A percentile compares a stretch with the other conserved stretches of the same genome.
phyloP scores from a whole-genome alignment of 352 stramenopile species.

The Phytophthora fragariaefolia region DNA sequence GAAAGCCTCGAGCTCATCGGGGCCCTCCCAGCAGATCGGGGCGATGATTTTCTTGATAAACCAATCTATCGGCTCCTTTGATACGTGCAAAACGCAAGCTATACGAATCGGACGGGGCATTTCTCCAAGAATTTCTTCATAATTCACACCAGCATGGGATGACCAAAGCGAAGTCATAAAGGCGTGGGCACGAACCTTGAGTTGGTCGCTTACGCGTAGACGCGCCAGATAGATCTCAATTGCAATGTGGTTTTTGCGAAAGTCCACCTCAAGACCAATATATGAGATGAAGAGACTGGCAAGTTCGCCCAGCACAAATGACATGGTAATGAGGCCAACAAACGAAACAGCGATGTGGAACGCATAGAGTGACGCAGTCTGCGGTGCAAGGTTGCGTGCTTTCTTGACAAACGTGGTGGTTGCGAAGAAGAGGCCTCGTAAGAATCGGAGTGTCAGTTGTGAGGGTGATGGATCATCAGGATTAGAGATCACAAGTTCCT shows the following conservation, averaged over 20 bases:
- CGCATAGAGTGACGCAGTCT: constrained; percentile 32
- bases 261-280: constrained; percentile 61
- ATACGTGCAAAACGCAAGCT: constrained; percentile 52
- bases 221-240: constrained; percentile 51
- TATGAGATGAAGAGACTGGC: constrained; percentile 57
- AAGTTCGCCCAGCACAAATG: constrained; percentile 56
- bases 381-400: constrained; percentile 43
- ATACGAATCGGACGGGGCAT: constrained; percentile 53
- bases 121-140: constrained; percentile 52
- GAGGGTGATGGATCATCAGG: constrained; percentile 34
- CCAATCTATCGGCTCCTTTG: constrained; percentile 35
- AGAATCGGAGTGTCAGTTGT: constrained; percentile 39
- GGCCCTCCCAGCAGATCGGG: constrained; percentile 29
- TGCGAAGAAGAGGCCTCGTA: constrained; percentile 55
- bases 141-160: constrained; percentile 56
- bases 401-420: constrained; percentile 55
- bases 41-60: constrained; percentile 49
- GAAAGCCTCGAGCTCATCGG: constrained; percentile 35
- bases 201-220: constrained; percentile 32
- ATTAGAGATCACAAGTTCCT: constrained; percentile 40
- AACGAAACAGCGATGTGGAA: constrained; percentile 55
- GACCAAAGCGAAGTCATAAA: constrained; percentile 64
- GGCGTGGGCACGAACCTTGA: constrained; percentile 38
- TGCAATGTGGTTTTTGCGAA: constrained; percentile 61
- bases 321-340: constrained; percentile 51